Conservation (phyloP, 352 stramenopile genomes). For the Pythium oligandrum region DNA sequence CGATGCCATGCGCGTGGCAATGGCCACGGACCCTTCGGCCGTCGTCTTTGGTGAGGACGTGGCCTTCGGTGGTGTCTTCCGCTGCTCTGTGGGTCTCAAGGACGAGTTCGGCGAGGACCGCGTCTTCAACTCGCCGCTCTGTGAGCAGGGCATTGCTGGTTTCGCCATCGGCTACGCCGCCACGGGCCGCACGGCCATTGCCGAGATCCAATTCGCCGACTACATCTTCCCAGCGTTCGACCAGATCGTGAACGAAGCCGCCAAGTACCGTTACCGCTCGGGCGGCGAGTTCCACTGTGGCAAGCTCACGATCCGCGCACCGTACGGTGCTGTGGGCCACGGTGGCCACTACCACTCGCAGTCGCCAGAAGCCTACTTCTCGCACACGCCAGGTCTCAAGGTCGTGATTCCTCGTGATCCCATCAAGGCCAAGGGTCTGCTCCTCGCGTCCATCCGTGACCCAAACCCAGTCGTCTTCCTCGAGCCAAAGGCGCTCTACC, state of each 20-base stretch:
- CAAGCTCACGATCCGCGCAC: constrained; percentile 93
- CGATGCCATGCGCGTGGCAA: constrained; percentile 85
- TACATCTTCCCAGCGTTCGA: constrained; percentile 98
- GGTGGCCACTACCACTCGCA: constrained; percentile 94
- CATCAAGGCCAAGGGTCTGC: constrained; percentile 93
- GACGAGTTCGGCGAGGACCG: constrained; percentile 93
- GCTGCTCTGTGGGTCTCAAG: constrained; percentile 92
- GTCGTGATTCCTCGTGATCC: constrained; percentile 96
- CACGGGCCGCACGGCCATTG: constrained; percentile 94
- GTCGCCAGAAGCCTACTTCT: constrained; percentile 96
- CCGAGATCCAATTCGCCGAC: constrained; percentile 97
- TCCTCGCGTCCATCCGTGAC: constrained; percentile 94
- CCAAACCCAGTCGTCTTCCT: constrained; percentile 98
- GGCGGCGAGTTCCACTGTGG: constrained; percentile 98
- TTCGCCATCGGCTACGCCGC: constrained; percentile 98
- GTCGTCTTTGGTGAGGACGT: constrained; percentile 98
- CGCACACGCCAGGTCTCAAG: constrained; percentile 96
- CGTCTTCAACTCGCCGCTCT: constrained; percentile 97
- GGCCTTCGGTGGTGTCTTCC: constrained; percentile 98
- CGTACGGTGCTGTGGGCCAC: constrained; percentile 94
- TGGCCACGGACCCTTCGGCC: constrained; percentile 85
- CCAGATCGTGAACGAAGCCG: constrained; percentile 97
- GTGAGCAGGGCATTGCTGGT: constrained; percentile 92
- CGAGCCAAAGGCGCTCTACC: constrained; percentile 98
- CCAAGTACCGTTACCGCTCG: constrained; percentile 98